A percentile compares a stretch with the other conserved stretches of the same genome.
Evolutionary conservation across 176 grass and related monocot species (phyloP).

Genomic region (Musa schizocarpa): DNA sequence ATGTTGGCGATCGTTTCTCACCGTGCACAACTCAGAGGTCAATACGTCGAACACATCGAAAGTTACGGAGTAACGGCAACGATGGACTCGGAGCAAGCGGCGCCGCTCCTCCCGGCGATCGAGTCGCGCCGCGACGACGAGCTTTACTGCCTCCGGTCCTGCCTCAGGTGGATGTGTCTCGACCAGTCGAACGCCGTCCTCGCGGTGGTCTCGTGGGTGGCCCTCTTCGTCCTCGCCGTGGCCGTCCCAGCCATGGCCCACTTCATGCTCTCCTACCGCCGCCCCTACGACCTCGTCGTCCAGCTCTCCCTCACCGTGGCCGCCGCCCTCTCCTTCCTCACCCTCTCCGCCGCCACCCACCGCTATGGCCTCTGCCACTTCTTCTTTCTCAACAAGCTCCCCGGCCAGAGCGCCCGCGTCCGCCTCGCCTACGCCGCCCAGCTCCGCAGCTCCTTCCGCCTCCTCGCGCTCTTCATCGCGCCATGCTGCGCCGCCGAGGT

Average conservation of each 20-base stretch:
- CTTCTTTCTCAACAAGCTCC: conserved; percentile 62
- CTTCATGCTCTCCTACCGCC: conserved; percentile 10
- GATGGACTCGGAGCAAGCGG: not conserved
- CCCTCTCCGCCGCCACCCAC: conserved; percentile 34
- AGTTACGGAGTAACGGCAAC: not conserved
- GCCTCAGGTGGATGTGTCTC: conserved; percentile 66
- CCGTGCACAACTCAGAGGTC: not conserved
- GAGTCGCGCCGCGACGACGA: conserved; percentile 51
- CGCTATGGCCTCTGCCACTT: conserved; percentile 50
- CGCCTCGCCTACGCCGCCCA: conserved; percentile 37
- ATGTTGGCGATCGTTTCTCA: not conserved
- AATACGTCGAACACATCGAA: not conserved
- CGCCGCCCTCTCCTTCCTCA: conserved; percentile 39
- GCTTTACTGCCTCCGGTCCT: conserved; percentile 44
- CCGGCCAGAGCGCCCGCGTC: conserved; percentile 47
- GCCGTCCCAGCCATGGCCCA: conserved; percentile 17
- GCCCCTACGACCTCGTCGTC: conserved; percentile 53
- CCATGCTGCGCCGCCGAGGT: conserved; percentile 50
- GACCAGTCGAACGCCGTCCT: conserved; percentile 34
- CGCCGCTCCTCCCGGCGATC: not conserved
- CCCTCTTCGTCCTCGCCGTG: conserved; percentile 29
- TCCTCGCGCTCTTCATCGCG: conserved; percentile 53
- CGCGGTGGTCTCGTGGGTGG: conserved; percentile 26
- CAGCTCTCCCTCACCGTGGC: conserved; percentile 46
- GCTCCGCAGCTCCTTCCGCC: conserved; percentile 34